Evolutionary conservation across 2,329 filamentous ascomycete species (phyloP).

Genomic region (Penicillium sp.): DNA sequence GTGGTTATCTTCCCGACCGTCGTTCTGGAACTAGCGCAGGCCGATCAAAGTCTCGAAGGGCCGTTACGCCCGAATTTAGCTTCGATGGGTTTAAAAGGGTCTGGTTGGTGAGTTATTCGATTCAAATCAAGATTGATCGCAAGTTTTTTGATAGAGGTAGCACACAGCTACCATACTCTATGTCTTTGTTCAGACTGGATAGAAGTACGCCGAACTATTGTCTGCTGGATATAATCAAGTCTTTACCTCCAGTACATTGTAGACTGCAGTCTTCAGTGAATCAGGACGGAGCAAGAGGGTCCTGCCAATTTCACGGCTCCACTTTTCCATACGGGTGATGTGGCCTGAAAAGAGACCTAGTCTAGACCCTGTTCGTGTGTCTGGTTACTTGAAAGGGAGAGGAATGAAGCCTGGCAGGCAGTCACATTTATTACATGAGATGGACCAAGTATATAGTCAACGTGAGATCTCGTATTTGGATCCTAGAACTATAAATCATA

Average conservation of each 20-base stretch:
- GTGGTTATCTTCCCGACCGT: background rate
- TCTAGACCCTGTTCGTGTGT: conserved; percentile 26
- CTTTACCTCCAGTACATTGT: background rate
- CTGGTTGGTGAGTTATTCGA: background rate
- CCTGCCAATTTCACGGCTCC: conserved; percentile 19
- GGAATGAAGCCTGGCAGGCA: background rate
- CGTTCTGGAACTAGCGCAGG: conserved; percentile 22
- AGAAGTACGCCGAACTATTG: no score
- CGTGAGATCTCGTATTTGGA: background rate
- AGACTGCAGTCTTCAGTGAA: no score
- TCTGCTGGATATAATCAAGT: no score
- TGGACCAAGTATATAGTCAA: background rate
- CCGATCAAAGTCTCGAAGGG: conserved; percentile 22
- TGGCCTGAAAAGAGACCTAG: conserved; percentile 25
- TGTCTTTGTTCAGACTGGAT: no score
- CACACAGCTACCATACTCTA: background rate
- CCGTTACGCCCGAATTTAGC: background rate
- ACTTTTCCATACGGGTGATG: conserved; percentile 20
- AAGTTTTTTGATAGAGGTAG: background rate
- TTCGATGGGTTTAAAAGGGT: background rate
- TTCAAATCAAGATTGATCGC: background rate
- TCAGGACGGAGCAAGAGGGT: background rate
- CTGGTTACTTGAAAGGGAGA: conserved; percentile 19
- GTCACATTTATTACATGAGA: background rate
- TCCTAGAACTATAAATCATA: no score